Evolutionary conservation across 495 filamentous ascomycete species (phyloP), one percentile per base, ranked within the genome.

Genomic region (Xylaria telfairii): DNA sequence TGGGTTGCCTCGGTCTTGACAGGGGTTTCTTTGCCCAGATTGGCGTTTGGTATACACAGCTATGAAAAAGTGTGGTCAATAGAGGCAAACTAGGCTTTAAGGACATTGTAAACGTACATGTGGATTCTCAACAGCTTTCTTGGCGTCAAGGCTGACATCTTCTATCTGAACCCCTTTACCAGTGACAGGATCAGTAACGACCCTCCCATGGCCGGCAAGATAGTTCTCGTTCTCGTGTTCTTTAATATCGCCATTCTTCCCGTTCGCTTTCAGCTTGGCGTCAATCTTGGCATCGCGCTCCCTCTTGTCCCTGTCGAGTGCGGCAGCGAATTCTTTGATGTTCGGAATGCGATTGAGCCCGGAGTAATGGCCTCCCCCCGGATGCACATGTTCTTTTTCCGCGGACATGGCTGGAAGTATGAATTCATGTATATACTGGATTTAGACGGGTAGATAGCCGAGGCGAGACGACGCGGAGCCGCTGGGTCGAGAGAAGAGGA

Each of bases 41-140:
- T 96, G n/a, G 92, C 91, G 82, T 97, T 98, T 12, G 92, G 92
- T 12, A 96, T 89, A n/a, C 91, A 92, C 10, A 98, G 77, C 90
- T 94, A 74, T 46, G 46, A 15, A 37, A 1, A 10, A 0, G 2
- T 19, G 59, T 65, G 51, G 32, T 56, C 54, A 69, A 64, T 69
- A 71, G 67, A 41, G 54, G 39, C 17, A 41, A 30, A 3, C 26
- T 60, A 39, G 15, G 10, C 61, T 28, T 57, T 1, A 49, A 2
- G 13, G 26, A 30, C 9, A n/a, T 26, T 26, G 32, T 10, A 17
- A 61, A 68, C 82, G 72, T 79, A 94, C 89, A 77, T 80, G 82
- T 7, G 93, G 92, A 49, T 95, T 81, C 56, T 92, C 86, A 4
- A 91, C 91, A 8, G 88, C 81, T 51, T 92, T 87, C 86, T 94